Base-by-base conservation (phyloP, 352 stramenopile species). In the Globisporangium abappressorium region DNA sequence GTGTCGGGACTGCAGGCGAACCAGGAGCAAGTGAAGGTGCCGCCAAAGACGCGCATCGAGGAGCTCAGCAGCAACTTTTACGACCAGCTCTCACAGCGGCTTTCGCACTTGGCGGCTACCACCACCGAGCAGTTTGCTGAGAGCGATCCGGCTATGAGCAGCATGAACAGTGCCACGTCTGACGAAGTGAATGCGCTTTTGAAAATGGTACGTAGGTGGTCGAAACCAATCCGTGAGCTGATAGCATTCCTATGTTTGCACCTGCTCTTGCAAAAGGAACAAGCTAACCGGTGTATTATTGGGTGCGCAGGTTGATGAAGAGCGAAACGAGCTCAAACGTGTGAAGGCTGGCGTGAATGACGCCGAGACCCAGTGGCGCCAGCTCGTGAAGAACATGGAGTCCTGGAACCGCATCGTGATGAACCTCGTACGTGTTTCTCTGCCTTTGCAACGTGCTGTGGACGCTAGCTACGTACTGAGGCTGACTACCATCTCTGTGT, bases 301-400 rank as follows among this genome's bases (percentile, higher is more conserved):
- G 24, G 24, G 24, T 26, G 24, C 24, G 24, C 24, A 26, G 24
- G 24, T 79, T 46, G 62, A 62, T 22, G 55, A 87, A 34, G 76
- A 90, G 66, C 82, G 75, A 34, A 75, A 66, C 3, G 72, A 84
- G 26, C 58, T 80, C 34, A 66, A 73, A 12, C 64, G 73, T 1
- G 71, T 72, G 3, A 30, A 43, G 8, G 15, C 18, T 36, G 63
- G 58, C 11, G 43, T 67, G 5, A 72, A 57, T 11, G 84, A 88
- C 41, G 72, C 78, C 9, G 85, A 93, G 73, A 76, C 60, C 11
- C 77, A 90, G 60, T 95, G 87, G 87, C 84, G 84, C 11, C 78
- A 89, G 57, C 75, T 95, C 5, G 84, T 95, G 26, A 91, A 91
- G 77, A 90, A 81, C 73, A 95, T 95, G 85, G 87, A 95, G 70